Evolutionary conservation across 345 rosid species (phyloP).

Genomic region (Pugionium cornutum): DNA sequence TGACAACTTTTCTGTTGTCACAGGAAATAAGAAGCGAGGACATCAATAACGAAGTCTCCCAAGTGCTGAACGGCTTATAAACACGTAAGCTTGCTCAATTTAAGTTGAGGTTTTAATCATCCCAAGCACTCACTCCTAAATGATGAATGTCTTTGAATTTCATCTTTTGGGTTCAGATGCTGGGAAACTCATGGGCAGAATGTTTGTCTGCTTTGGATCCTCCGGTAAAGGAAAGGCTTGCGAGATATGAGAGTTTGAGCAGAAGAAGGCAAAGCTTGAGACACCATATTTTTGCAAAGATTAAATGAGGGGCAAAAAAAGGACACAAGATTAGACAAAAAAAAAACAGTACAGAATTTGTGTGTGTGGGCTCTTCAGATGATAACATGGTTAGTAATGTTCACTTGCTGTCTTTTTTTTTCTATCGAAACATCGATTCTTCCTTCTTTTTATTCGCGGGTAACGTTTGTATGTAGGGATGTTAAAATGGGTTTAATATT

Average conservation of each 20-base stretch:
- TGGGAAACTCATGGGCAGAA: constrained; percentile 85
- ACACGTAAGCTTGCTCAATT: constrained; percentile 48
- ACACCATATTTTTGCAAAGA: constrained; percentile 29
- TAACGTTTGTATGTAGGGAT: too few species aligned
- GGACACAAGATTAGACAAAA: constrained; percentile 10
- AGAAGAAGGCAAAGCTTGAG: constrained; percentile 26
- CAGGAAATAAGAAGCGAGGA: constrained; percentile 91
- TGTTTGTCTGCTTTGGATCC: constrained; percentile 83
- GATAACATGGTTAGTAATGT: constrained; percentile 9
- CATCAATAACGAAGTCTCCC: constrained; percentile 79
- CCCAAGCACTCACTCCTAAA: background rate
- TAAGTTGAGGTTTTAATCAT: background rate
- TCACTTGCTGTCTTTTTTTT: constrained; percentile 1
- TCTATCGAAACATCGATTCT: constrained; percentile 20
- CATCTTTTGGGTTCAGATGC: constrained; percentile 58
- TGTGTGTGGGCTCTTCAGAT: constrained; percentile 29
- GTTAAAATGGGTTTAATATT: too few species aligned
- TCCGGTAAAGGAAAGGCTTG: constrained; percentile 79
- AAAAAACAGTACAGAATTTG: constrained; percentile 35
- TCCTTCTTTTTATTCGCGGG: constrained; percentile 21
- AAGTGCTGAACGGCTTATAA: constrained; percentile 89
- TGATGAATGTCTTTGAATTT: background rate
- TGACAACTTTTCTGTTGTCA: background rate
- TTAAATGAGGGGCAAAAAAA: constrained; percentile 28
- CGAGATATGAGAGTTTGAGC: constrained; percentile 55